Percentiles rank a stretch among this genome's conserved stretches.
These are phyloP conservation scores for Neurospora intermedia DNA, from an alignment of 495 filamentous ascomycete species.

Conservation along the genomic window DNA sequence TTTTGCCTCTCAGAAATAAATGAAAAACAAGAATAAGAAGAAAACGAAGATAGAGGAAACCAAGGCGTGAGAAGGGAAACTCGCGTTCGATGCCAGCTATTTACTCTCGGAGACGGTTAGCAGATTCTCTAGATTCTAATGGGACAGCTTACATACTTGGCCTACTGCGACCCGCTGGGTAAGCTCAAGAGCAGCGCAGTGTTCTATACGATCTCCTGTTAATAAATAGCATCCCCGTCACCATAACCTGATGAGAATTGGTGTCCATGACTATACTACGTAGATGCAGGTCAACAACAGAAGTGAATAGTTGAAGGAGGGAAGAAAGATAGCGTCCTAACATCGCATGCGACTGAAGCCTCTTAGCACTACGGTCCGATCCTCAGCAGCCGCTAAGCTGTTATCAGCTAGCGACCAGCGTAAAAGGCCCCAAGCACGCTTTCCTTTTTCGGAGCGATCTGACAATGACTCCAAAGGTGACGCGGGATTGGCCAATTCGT, in stretches of 20 bases:
- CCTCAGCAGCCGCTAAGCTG: neutral
- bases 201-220: neutral
- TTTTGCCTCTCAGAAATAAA: neutral
- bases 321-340: neutral
- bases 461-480: neutral
- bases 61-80: neutral
- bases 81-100: neutral
- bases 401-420: neutral
- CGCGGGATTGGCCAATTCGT: neutral
- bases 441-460: neutral
- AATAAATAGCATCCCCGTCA: neutral
- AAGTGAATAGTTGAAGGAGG: neutral
- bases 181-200: neutral
- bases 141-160: neutral
- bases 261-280: neutral
- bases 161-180: neutral
- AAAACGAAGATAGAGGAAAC: no score
- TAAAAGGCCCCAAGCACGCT: neutral
- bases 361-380: neutral
- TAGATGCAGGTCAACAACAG: neutral
- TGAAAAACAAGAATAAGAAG: no score
- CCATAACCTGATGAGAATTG: neutral
- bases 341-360: neutral
- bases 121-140: neutral
- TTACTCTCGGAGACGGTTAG: neutral